Percentiles rank a stretch among this genome's conserved stretches.
Conservation (phyloP, 129 eudicot genomes). For the Tagetes erecta region DNA sequence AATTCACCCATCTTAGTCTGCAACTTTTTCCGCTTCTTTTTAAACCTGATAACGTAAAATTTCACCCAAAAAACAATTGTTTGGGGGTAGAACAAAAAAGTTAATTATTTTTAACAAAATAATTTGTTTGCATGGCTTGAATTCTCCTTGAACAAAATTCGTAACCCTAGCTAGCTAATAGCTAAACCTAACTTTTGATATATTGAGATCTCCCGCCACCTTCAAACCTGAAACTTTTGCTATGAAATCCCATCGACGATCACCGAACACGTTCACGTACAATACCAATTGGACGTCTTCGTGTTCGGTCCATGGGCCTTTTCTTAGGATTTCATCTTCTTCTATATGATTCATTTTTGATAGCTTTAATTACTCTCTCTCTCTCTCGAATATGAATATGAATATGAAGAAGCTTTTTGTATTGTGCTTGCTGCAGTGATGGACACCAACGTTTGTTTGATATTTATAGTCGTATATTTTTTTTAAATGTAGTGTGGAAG, state of each 20-base stretch:
- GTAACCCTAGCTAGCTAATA: slow-evolving; percentile 35
- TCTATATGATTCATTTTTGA: slow-evolving; percentile 39
- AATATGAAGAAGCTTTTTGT: slow-evolving; percentile 23
- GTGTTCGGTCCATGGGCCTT: slow-evolving; percentile 92
- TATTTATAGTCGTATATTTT: slow-evolving; percentile 37
- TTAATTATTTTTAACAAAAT: slow-evolving; percentile 4
- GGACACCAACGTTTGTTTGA: slow-evolving; percentile 27
- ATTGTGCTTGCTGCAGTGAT: slow-evolving; percentile 25
- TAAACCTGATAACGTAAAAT: slow-evolving; percentile 63
- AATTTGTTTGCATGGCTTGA: slow-evolving; percentile 21
- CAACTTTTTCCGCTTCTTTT: slow-evolving; percentile 95
- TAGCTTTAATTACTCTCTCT: slow-evolving; percentile 14
- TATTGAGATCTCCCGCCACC: slow-evolving; percentile 91
- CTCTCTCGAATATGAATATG: background rate
- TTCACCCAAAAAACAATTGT: slow-evolving; percentile 30
- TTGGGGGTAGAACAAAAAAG: slow-evolving; percentile 36
- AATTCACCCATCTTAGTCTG: slow-evolving; percentile 95
- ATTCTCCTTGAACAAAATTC: slow-evolving; percentile 31
- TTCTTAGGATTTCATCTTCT: slow-evolving; percentile 54
- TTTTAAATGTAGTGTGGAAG: slow-evolving; percentile 26
- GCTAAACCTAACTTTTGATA: slow-evolving; percentile 42
- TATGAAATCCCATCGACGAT: slow-evolving; percentile 93
- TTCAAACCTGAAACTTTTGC: slow-evolving; percentile 97
- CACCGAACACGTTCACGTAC: slow-evolving; percentile 76
- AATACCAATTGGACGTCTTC: slow-evolving; percentile 74